phyloP scores from a whole-genome alignment of 306 rosid species.

The Prunus dulcis region DNA sequence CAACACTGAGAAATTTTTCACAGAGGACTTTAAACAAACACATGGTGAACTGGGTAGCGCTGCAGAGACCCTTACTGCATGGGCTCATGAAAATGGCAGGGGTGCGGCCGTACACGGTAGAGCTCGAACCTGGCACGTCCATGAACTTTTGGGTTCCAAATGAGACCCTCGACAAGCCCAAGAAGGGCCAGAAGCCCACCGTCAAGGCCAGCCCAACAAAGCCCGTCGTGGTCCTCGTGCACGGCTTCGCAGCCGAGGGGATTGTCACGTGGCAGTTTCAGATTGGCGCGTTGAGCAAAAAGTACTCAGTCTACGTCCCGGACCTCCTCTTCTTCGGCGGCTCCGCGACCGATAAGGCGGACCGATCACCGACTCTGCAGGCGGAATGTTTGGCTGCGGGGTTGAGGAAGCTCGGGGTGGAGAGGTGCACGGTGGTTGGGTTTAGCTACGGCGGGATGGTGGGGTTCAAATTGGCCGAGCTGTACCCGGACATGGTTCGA shows the following conservation, averaged over 20 bases:
- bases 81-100: slow-evolving; percentile 93
- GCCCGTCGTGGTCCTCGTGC: slow-evolving; percentile 67
- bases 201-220: slow-evolving; percentile 41
- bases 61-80: slow-evolving; percentile 59
- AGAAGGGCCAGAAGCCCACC: slow-evolving; percentile 29
- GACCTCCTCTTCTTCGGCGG: slow-evolving; percentile 83
- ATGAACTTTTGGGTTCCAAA: slow-evolving; percentile 84
- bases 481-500: slow-evolving; percentile 48
- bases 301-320: slow-evolving; percentile 65
- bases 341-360: slow-evolving; percentile 48
- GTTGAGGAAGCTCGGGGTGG: slow-evolving; percentile 65
- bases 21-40: neutral
- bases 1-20: neutral
- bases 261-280: slow-evolving; percentile 83
- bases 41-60: slow-evolving; percentile 81
- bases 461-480: slow-evolving; percentile 67
- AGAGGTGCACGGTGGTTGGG: slow-evolving; percentile 63
- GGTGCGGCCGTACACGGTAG: slow-evolving; percentile 55
- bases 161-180: slow-evolving; percentile 51
- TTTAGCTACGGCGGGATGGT: slow-evolving; percentile 86
- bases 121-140: slow-evolving; percentile 67
- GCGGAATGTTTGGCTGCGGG: slow-evolving; percentile 67
- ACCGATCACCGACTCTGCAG: slow-evolving; percentile 59
- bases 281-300: slow-evolving; percentile 43
- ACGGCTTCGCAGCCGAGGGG: slow-evolving; percentile 85